phyloP scores from a whole-genome alignment of 2,329 filamentous ascomycete species.

The Capronia americana region DNA sequence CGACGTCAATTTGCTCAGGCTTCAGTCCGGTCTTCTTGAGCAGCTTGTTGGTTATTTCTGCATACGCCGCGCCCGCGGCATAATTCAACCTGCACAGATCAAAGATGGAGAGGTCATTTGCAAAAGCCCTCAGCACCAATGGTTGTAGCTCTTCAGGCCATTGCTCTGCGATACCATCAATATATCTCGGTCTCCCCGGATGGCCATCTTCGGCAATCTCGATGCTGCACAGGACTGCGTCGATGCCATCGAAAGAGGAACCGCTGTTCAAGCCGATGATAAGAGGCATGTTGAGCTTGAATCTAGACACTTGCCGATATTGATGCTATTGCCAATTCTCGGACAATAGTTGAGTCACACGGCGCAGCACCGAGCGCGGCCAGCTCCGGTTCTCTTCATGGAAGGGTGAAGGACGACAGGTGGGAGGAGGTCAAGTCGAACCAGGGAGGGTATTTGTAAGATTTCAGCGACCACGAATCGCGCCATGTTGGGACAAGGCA shows the following conservation, averaged over 20 bases:
- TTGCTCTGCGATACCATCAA: constrained; percentile 43
- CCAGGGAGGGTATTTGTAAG: not conserved
- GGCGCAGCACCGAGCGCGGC: not conserved
- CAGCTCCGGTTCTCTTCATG: not conserved
- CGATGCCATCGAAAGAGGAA: constrained; percentile 44
- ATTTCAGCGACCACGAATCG: not conserved
- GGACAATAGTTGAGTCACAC: not conserved
- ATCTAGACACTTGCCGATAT: not conserved
- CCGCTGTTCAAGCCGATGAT: constrained; percentile 45
- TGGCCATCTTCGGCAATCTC: constrained; percentile 42
- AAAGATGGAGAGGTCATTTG: constrained; percentile 42
- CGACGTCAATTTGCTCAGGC: constrained; percentile 42
- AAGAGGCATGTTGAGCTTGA: constrained; percentile 37
- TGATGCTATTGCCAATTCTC: not conserved
- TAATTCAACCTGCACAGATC: constrained; percentile 44
- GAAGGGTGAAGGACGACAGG: not conserved
- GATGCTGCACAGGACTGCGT: constrained; percentile 43
- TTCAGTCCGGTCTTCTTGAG: constrained; percentile 35
- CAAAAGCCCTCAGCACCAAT: constrained; percentile 41
- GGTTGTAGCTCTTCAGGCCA: constrained; percentile 43
- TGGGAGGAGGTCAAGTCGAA: not conserved
- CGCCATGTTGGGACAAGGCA: not conserved
- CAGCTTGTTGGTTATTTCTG: constrained; percentile 42
- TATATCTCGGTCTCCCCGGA: constrained; percentile 40
- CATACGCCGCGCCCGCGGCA: constrained; percentile 42